Evolutionary conservation across 371 early-diverging fungal species (phyloP), one percentile per base, ranked within the genome.

Genomic region (Syncephalis plumigaleata): DNA sequence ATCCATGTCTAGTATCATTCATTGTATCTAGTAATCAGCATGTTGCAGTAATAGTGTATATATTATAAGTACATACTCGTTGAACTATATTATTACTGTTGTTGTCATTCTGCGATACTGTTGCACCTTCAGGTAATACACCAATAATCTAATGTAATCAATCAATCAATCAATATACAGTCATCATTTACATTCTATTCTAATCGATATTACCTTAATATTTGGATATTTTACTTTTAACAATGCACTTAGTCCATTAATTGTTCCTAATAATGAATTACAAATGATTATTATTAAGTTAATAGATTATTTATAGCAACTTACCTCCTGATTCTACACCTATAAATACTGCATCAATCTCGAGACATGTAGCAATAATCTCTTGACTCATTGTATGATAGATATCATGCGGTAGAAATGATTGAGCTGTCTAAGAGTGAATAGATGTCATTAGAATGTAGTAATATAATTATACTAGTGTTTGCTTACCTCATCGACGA

Each of bases 291-390:
- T 7, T 15, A 9, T 42, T 15, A 42, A 7, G 20, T 18, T 17
- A n/a, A n/a, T n/a, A n/a, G n/a, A n/a, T n/a, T n/a, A n/a, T n/a
- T 42, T 42, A 7, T 13, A 4, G 3, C 9, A 3, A 18, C 17
- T 21, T 39, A 23, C 58, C 68, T 46, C 84, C 85, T 1, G 83
- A 70, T 55, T 81, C 86, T 0, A 77, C 85, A 44, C 81, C 83
- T 15, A 79, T 67, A 22, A 85, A 73, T 25, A 86, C 52, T 20
- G 65, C 66, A 49, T 84, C 81, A 3, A 84, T 42, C 13, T 61
- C 56, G 45, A 44, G 43, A 16, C 61, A 61, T 17, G 48, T 55
- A 36, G 52, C 38, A 21, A 53, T 54, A 27, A 54, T 61, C 13
- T 51, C 55, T 23, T 42, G 51, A 61, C 59, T 61, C 24, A 39